Evolutionary conservation across 2,329 filamentous ascomycete species (phyloP), one percentile per base, ranked within the genome.

Genomic region (Diaporthe citrichinensis): DNA sequence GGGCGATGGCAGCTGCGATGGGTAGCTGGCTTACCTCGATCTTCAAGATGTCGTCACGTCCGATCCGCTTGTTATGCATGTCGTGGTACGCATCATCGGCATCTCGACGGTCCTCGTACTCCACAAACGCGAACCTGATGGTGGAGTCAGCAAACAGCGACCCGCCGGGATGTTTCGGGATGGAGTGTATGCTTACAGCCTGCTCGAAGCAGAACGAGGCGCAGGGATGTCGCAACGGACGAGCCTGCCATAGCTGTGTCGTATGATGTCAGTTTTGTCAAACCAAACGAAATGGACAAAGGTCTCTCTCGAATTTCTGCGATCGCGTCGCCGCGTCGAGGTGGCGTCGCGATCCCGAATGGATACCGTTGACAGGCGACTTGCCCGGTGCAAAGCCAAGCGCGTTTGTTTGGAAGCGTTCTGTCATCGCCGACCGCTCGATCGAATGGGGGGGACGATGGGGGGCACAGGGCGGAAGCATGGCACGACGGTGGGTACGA

Each of bases 31-130:
- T 80, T 87, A 98, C 97, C 91, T 99, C 97, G 79, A 99, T 98
- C 89, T 99, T 99, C 87, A 99, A 85, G 76, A 98, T 88, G 82
- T 99, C 97, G 83, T 99, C 97, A 78, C 96, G 94, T 65, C 95
- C 96, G 80, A 99, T 95, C 79, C 96, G 95, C 92, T 98, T 98
- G 89, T 98, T 98, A 84, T 99, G 97, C 97, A 99, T 99, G 88
- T 99, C 97, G 85, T 99, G 95, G 84, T 99, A 99, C 65, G 97
- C 97, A 87, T 99, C 97, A 85, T 99, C 97, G 78, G 97, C 96
- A 89, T 99, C 97, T 81, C 97, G 96, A 81, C 96, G 95, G 85
- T 96, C 97, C 88, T 99, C 97, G 86, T 99, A 99, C 87, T 99
- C 97, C 79, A 99, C 97, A 85, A 99, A 99, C 51, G 97, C 97